Evolutionary conservation across 139 green algal species (phyloP).

Genomic region (Zygnema cylindricum): DNA sequence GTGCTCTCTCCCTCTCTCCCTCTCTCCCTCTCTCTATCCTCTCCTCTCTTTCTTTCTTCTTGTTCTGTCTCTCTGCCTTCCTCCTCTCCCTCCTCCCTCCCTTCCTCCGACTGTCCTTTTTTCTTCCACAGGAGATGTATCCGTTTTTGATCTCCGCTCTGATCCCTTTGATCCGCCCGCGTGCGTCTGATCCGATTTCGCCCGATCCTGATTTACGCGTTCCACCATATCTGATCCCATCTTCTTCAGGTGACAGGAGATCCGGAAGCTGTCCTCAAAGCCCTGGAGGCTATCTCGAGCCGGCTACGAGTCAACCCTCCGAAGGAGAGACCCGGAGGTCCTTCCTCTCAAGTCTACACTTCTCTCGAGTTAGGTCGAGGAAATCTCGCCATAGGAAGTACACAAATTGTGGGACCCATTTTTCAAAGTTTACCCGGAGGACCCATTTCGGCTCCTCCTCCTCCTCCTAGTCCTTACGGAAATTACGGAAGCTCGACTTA

Average conservation of each 20-base stretch:
- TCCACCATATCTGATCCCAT: too few species aligned
- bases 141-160: too few species aligned
- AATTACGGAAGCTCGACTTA: too few species aligned
- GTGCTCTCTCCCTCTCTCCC: not conserved
- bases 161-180: too few species aligned
- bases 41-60: not conserved
- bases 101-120: too few species aligned
- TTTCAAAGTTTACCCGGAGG: not conserved
- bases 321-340: not conserved
- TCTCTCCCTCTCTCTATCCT: not conserved
- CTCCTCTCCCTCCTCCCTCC: not conserved
- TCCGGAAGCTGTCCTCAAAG: not conserved
- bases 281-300: slow-evolving; percentile 22
- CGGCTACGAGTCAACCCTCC: slow-evolving; percentile 27
- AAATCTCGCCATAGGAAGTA: not conserved
- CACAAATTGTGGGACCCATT: not conserved
- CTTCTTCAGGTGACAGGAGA: slow-evolving; percentile 39
- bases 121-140: too few species aligned
- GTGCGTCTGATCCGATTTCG: too few species aligned
- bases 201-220: too few species aligned
- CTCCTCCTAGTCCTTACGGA: not conserved
- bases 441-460: not conserved
- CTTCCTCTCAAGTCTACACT: not conserved
- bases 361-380: not conserved
- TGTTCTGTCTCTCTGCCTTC: not conserved